These are phyloP conservation scores for Boletus pseudo-olivaceus DNA, from an alignment of 768 basidiomycete species.

Conservation along the genomic window DNA sequence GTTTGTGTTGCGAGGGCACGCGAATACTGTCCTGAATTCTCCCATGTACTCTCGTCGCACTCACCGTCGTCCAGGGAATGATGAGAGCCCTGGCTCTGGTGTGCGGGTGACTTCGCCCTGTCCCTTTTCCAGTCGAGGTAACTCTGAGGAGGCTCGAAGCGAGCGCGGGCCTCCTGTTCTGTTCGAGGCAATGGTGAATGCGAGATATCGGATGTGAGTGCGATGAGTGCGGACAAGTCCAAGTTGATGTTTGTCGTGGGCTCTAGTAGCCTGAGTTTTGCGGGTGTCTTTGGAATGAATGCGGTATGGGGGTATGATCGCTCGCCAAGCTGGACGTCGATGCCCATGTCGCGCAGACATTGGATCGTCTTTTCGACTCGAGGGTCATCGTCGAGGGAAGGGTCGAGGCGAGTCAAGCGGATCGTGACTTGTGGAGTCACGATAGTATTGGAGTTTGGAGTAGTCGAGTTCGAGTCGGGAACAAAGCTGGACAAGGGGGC, in stretches of 20 bases:
- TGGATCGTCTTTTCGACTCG: conserved; percentile 62
- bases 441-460: not conserved
- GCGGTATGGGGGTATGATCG: conserved; percentile 25
- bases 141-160: conserved; percentile 59
- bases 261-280: conserved; percentile 19
- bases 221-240: conserved; percentile 82
- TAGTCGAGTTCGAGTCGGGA: conserved; percentile 1
- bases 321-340: conserved; percentile 67
- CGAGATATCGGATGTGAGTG: conserved; percentile 78
- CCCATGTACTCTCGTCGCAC: conserved; percentile 5
- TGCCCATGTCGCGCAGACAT: conserved; percentile 54
- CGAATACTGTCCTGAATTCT: conserved; percentile 52
- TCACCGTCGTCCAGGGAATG: conserved; percentile 11
- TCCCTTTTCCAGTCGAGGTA: conserved; percentile 60
- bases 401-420: conserved; percentile 68
- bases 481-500: not conserved
- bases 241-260: conserved; percentile 70
- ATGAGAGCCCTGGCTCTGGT: not conserved
- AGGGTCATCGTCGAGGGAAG: conserved; percentile 38
- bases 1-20: conserved; percentile 70
- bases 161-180: conserved; percentile 52
- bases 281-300: not conserved
- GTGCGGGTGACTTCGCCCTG: conserved; percentile 10
- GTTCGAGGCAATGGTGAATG: conserved; percentile 63
- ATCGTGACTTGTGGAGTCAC: conserved; percentile 49